phyloP scores from a whole-genome alignment of 169 alveolate species.

The Plasmodium yoelii region DNA sequence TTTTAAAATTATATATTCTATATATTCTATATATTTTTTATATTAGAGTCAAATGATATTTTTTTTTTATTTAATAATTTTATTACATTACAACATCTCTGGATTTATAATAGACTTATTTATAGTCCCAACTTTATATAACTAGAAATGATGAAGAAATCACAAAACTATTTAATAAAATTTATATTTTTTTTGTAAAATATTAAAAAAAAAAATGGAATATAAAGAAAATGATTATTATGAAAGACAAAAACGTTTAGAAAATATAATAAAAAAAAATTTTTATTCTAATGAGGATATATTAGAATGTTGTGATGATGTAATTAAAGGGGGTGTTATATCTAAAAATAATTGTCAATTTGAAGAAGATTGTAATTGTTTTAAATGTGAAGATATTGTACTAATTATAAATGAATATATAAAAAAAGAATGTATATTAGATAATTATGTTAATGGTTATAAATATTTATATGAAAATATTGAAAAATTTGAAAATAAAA shows the following conservation, averaged over 20 bases:
- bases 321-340: constrained; percentile 39
- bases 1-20: no score
- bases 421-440: constrained; percentile 50
- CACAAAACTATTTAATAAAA: no score
- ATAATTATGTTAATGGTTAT: constrained; percentile 38
- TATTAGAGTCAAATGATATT: no score
- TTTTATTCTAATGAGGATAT: constrained; percentile 17
- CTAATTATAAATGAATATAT: constrained; percentile 59
- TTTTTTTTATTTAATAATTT: no score
- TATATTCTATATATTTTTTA: no score
- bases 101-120: no score
- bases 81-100: no score
- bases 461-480: constrained; percentile 47
- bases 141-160: no score
- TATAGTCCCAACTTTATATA: no score
- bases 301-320: constrained; percentile 4
- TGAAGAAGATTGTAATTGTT: constrained; percentile 21
- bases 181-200: neutral
- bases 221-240: constrained; percentile 18
- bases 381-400: constrained; percentile 39
- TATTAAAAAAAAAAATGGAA: constrained; percentile 8
- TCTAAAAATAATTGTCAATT: constrained; percentile 9
- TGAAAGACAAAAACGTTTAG: constrained; percentile 53
- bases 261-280: constrained; percentile 48
- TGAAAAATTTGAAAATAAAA: constrained; percentile 21